Conservation (phyloP, 208 protist species). For the Dictyostelium gargantuum region DNA sequence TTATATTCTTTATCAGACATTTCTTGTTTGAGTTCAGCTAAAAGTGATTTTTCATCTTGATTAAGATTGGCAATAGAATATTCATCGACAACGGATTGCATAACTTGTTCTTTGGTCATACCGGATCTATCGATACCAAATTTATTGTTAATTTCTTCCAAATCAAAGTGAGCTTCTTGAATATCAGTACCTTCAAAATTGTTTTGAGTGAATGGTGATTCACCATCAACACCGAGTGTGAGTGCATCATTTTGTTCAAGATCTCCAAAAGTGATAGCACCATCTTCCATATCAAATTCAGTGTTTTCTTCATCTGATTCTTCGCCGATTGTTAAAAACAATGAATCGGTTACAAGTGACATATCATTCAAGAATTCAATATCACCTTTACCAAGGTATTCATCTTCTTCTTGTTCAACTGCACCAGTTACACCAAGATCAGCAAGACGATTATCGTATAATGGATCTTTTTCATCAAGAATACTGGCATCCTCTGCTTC, state of each 20-base stretch:
- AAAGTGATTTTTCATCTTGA: not conserved
- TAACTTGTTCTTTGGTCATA: not conserved
- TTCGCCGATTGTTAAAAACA: not conserved
- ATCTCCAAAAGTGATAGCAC: not conserved
- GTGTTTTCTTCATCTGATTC: not conserved
- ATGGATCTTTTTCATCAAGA: not conserved
- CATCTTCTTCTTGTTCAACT: not conserved
- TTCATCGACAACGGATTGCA: not conserved
- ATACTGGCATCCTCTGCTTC: not conserved
- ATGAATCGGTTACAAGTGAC: not conserved
- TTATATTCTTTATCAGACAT: not conserved
- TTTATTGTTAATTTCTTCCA: not conserved
- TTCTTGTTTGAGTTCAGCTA: not conserved
- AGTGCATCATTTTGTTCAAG: not conserved
- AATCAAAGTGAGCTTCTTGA: not conserved
- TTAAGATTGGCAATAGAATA: not conserved
- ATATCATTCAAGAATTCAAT: not conserved
- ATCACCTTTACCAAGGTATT: not conserved
- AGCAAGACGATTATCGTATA: not conserved
- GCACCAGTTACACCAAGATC: too few species aligned
- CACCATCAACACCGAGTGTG: not conserved
- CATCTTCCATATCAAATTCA: not conserved
- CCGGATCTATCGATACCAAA: not conserved
- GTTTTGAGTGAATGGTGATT: not conserved
- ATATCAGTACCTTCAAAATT: not conserved